Percentiles rank a stretch among this genome's conserved stretches.
Evolutionary conservation across 768 basidiomycete genomes (phyloP).

Genomic region (Mycena sanguinolenta): DNA sequence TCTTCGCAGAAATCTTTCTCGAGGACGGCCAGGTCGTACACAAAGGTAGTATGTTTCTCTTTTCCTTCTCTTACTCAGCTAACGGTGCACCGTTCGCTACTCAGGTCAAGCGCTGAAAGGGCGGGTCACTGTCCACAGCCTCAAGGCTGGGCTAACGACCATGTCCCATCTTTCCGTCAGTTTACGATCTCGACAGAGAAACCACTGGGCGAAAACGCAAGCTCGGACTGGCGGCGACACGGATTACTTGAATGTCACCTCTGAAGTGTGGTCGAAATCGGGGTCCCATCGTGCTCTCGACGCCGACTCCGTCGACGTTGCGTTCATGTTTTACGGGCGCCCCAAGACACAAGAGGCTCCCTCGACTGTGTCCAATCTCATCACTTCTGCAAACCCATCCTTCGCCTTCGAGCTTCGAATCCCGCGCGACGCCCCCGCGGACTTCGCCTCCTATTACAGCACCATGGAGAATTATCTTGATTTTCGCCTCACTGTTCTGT

Average conservation of each 20-base stretch:
- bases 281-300: background rate
- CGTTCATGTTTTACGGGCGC: background rate
- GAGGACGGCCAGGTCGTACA: slow-evolving; percentile 6
- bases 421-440: background rate
- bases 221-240: slow-evolving; percentile 5
- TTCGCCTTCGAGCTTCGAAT: slow-evolving; percentile 22
- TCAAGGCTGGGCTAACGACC: slow-evolving; percentile 10
- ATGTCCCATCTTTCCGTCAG: slow-evolving; percentile 15
- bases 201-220: slow-evolving; percentile 17
- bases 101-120: slow-evolving; percentile 23
- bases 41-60: background rate
- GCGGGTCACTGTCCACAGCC: slow-evolving; percentile 3
- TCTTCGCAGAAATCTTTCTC: slow-evolving; percentile 15
- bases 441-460: slow-evolving; percentile 22
- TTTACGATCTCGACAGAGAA: background rate
- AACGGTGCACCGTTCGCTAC: background rate
- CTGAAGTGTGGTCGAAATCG: background rate
- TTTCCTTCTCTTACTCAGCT: background rate
- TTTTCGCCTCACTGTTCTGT: background rate
- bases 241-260: background rate
- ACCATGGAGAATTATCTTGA: background rate
- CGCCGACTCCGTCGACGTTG: background rate
- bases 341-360: too few relatives aligned
- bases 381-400: background rate
- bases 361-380: too few relatives aligned